A percentile compares a stretch with the other conserved stretches of the same genome.
Evolutionary conservation across 371 early-diverging fungal genomes (phyloP).

Genomic region (Mucor mucedo): DNA sequence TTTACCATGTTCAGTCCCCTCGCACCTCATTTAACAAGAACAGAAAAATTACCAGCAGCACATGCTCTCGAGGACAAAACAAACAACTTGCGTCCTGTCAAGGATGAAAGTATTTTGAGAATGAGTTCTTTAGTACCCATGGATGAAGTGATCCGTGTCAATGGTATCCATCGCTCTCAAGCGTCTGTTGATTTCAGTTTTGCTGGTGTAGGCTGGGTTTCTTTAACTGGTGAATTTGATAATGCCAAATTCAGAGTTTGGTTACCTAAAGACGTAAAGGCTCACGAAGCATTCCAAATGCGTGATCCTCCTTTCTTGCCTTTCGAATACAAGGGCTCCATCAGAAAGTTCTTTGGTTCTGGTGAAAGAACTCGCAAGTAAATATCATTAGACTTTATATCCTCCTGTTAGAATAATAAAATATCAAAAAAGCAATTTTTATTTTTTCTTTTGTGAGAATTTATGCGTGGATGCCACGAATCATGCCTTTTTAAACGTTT

Average conservation of each 20-base stretch:
- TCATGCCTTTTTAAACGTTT: no score
- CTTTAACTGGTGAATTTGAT: conserved; percentile 60
- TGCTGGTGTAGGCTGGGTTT: conserved; percentile 73
- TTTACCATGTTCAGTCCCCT: conserved; percentile 65
- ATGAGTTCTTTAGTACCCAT: conserved; percentile 31
- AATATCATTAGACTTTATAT: conserved; percentile 3
- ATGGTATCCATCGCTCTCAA: conserved; percentile 51
- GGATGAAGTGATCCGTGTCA: conserved; percentile 35
- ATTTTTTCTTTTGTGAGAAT: no score
- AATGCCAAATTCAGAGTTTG: conserved; percentile 54
- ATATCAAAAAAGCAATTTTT: no score
- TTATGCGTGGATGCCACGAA: no score
- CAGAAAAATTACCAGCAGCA: conserved; percentile 46
- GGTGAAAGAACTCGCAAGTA: conserved; percentile 41
- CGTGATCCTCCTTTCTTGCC: conserved; percentile 65
- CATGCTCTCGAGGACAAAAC: conserved; percentile 14
- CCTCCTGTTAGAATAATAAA: no score
- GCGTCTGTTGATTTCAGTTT: conserved; percentile 67
- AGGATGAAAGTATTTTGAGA: conserved; percentile 20
- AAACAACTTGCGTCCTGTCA: conserved; percentile 14
- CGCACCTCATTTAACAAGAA: conserved; percentile 63
- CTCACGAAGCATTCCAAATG: conserved; percentile 49
- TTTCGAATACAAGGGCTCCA: conserved; percentile 59
- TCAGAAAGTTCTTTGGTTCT: conserved; percentile 55
- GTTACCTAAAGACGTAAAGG: conserved; percentile 54